Evolutionary conservation across 441 rosid genomes (phyloP).

Genomic region (Arabidopsis hybrid): DNA sequence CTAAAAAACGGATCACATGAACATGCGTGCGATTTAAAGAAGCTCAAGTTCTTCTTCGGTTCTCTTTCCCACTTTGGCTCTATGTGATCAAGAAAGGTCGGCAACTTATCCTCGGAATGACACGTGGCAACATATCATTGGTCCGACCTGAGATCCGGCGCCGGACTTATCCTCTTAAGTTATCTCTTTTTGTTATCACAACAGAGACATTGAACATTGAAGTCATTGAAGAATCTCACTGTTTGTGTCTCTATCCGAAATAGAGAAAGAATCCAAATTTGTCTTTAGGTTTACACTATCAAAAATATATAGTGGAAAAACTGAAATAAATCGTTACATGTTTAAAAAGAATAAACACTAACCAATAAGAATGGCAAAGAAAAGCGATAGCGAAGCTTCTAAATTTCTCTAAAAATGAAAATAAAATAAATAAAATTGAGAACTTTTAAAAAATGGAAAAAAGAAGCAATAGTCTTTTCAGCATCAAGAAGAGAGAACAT

Average conservation of each 20-base stretch:
- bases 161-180: conserved; percentile 43
- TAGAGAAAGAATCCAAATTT: conserved; percentile 22
- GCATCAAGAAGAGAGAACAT: conserved; percentile 42
- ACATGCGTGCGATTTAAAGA: conserved; percentile 39
- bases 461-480: conserved; percentile 44
- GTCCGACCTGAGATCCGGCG: conserved; percentile 36
- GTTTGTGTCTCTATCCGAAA: conserved; percentile 39
- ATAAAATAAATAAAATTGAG: neutral
- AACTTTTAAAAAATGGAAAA: neutral
- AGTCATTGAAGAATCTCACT: conserved; percentile 43
- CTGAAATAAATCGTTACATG: conserved; percentile 6
- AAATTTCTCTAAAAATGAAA: conserved; percentile 9
- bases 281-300: conserved; percentile 5
- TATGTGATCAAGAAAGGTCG: conserved; percentile 42
- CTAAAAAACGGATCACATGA: conserved; percentile 28
- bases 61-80: conserved; percentile 44
- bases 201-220: conserved; percentile 34
- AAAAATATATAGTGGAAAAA: neutral
- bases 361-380: conserved; percentile 29
- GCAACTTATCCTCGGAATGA: conserved; percentile 41
- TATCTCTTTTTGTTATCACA: conserved; percentile 30
- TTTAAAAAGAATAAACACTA: neutral
- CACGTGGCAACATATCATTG: conserved; percentile 32
- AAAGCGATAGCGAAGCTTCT: conserved; percentile 37
- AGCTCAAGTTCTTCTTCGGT: conserved; percentile 32